phyloP scores from a whole-genome alignment of 371 early-diverging fungal species.

The Catenaria anguillulae region DNA sequence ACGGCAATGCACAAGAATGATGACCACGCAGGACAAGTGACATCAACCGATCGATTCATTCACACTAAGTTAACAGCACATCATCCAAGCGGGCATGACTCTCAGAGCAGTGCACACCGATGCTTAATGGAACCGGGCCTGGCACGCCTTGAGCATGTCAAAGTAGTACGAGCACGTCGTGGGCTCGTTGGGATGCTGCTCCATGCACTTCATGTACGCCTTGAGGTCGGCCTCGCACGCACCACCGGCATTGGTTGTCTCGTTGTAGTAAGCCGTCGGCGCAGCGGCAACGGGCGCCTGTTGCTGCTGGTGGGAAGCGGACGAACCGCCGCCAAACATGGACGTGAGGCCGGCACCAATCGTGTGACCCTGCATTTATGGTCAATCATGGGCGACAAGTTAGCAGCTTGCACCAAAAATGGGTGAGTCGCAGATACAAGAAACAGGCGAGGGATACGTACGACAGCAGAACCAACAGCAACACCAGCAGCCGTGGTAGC shows the following conservation, averaged over 20 bases:
- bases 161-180: constrained; percentile 69
- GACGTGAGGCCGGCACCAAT: constrained; percentile 56
- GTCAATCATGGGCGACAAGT: too few relatives aligned
- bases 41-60: too few relatives aligned
- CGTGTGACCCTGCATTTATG: constrained; percentile 31
- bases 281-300: constrained; percentile 13
- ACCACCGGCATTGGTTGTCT: constrained; percentile 12
- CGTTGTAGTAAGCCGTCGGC: constrained; percentile 11
- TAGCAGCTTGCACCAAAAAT: too few relatives aligned
- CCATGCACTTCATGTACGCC: constrained; percentile 72
- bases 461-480: constrained; percentile 72
- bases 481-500: constrained; percentile 87
- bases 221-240: constrained; percentile 69
- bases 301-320: constrained; percentile 18
- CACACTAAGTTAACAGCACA: too few relatives aligned
- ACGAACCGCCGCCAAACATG: constrained; percentile 47
- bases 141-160: constrained; percentile 69
- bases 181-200: constrained; percentile 61
- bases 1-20: too few relatives aligned
- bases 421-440: too few relatives aligned
- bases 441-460: too few relatives aligned
- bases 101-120: too few relatives aligned
- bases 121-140: constrained; percentile 1
- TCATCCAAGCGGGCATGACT: too few relatives aligned
- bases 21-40: too few relatives aligned